Conservation (phyloP, 257 asterid species). For the Plantago major region DNA sequence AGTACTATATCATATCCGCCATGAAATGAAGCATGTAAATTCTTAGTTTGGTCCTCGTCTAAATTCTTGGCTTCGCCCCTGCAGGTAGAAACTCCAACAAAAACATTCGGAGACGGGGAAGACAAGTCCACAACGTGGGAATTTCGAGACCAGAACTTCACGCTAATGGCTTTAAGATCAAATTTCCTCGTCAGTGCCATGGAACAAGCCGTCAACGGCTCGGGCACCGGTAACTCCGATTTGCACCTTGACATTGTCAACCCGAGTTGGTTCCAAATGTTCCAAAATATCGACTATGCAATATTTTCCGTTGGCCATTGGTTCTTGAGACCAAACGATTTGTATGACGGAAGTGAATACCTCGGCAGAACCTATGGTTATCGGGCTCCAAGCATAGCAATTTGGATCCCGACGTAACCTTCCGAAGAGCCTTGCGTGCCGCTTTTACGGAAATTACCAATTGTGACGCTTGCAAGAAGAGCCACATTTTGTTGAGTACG, state of each 20-base stretch:
- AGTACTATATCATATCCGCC: too few relatives aligned
- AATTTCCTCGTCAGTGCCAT: slow-evolving; percentile 32
- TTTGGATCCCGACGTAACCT: slow-evolving; percentile 30
- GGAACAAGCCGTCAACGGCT: slow-evolving; percentile 30
- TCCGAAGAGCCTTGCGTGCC: slow-evolving; percentile 28
- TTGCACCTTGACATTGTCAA: slow-evolving; percentile 39
- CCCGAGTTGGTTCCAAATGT: slow-evolving; percentile 28
- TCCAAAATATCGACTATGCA: slow-evolving; percentile 31
- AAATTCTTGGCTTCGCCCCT: too few relatives aligned
- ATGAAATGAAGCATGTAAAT: too few relatives aligned
- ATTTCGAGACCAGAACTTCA: slow-evolving; percentile 35
- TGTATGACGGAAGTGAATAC: slow-evolving; percentile 24
- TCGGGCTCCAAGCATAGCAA: slow-evolving; percentile 26
- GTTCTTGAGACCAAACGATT: slow-evolving; percentile 38
- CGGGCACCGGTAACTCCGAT: slow-evolving; percentile 33
- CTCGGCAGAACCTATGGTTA: slow-evolving; percentile 41
- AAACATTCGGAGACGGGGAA: slow-evolving; percentile 28
- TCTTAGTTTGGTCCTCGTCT: too few relatives aligned
- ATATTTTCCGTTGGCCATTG: slow-evolving; percentile 46
- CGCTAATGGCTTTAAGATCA: slow-evolving; percentile 39
- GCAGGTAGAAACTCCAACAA: slow-evolving; percentile 34
- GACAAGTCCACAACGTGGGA: slow-evolving; percentile 35
- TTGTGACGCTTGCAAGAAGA: slow-evolving; percentile 24
- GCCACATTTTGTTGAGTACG: slow-evolving; percentile 28
- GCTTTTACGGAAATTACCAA: slow-evolving; percentile 31